Evolutionary conservation across 208 protist genomes (phyloP), one percentile per base, ranked within the genome.

Genomic region (Blastocrithidia nonstop): DNA sequence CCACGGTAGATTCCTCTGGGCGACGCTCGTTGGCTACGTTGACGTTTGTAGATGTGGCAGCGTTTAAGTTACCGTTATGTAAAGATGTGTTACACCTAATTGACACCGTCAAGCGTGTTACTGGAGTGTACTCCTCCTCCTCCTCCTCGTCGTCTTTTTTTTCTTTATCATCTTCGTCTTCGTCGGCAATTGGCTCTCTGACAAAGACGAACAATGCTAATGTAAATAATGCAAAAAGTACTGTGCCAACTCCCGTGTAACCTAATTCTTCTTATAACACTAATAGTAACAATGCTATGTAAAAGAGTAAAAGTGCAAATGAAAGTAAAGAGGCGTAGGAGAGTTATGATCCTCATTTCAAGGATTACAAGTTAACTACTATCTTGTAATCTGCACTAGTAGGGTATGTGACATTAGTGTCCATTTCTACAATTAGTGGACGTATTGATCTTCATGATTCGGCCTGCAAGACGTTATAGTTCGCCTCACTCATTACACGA

Each of bases 11-110:
- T 42, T 50, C 58, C 31, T 63, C 54, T 7, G 76, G 81, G 20
- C 63, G 62, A n/a, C 76, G 77, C 17, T 71, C 81, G 15, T 80
- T 91, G 71, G 72, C 73, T 9, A 91, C 77, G 15, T 37, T 91
- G 24, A 91, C 81, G n/a, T 91, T 91, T 53, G 61, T 91, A 28
- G 81, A 91, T 37, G 62, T 87, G 7, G 71, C 76, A 4, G 77
- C 81, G 13, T 80, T 91, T 41, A 61, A 54, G 16, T 54, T 48
- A 31, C 73, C 70, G 25, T 55, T 77, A 9, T 85, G 74, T 50
- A 48, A 47, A 31, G 81, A 87, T 32, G 61, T 90, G 49, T 40
- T 56, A 40, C 72, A 83, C 42, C 59, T 90, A 3, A 58, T 84
- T 4, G 63, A 79, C 23, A 86, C 72, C 20, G 66, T 86, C 7